Evolutionary conservation across 2,329 filamentous ascomycete species (phyloP).

Genomic region (Chalara sp.): DNA sequence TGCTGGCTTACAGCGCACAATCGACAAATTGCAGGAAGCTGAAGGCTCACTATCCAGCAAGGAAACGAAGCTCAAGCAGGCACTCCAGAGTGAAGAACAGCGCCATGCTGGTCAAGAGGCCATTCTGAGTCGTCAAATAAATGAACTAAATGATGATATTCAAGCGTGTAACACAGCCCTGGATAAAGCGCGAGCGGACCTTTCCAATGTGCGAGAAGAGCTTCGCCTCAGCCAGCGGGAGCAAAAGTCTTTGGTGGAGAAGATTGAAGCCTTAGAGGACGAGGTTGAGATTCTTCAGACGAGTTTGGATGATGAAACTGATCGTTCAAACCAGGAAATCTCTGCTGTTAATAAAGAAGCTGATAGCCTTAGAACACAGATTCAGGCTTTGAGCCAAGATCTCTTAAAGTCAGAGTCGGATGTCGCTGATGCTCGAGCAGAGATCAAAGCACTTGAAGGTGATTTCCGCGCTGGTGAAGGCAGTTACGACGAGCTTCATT

Average conservation of each 20-base stretch:
- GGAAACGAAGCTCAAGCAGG: conserved; percentile 60
- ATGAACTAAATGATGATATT: conserved; percentile 66
- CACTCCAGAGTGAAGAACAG: conserved; percentile 63
- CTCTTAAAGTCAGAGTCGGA: conserved; percentile 23
- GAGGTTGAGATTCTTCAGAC: conserved; percentile 68
- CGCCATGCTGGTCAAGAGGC: conserved; percentile 68
- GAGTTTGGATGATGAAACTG: conserved; percentile 49
- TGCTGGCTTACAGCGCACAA: conserved; percentile 59
- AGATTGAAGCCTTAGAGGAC: conserved; percentile 62
- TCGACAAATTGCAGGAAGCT: conserved; percentile 61
- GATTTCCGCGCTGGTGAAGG: conserved; percentile 26
- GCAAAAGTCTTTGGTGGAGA: conserved; percentile 55
- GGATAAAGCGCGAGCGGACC: conserved; percentile 58
- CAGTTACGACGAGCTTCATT: conserved; percentile 45
- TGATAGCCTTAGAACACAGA: conserved; percentile 36
- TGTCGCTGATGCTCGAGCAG: conserved; percentile 19
- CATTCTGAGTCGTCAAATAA: conserved; percentile 64
- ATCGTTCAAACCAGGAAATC: conserved; percentile 46
- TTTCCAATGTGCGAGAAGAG: conserved; percentile 61
- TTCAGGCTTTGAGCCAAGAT: conserved; percentile 30
- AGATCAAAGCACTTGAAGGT: conserved; percentile 25
- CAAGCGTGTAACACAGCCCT: conserved; percentile 58
- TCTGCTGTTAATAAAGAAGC: conserved; percentile 35
- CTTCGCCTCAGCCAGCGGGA: conserved; percentile 62
- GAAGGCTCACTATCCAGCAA: conserved; percentile 63